Conservation (phyloP, 768 basidiomycete species). For the Kwoniella dejecticola region DNA sequence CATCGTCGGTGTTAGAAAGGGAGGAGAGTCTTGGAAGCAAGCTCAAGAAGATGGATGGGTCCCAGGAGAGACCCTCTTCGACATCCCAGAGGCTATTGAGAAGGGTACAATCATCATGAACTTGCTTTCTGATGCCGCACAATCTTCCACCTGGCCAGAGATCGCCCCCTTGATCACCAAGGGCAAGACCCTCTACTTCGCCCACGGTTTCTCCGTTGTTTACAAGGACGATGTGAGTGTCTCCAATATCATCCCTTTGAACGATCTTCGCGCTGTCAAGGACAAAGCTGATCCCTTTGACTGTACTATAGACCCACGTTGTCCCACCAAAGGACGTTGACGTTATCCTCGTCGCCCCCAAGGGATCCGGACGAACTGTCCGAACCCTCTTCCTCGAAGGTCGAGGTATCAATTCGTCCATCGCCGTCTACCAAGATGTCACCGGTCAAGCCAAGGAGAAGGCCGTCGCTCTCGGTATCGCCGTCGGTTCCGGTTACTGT, state of each 20-base stretch:
- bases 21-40: constrained; percentile 94
- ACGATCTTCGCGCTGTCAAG: background rate
- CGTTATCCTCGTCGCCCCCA: constrained; percentile 98
- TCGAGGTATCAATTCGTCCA: constrained; percentile 71
- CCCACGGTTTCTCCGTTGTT: constrained; percentile 98
- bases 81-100: constrained; percentile 95
- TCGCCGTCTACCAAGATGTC: constrained; percentile 96
- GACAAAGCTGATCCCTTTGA: background rate
- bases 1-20: constrained; percentile 95
- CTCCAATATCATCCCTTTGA: background rate
- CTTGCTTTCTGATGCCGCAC: constrained; percentile 97
- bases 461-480: constrained; percentile 91
- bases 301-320: constrained; percentile 68
- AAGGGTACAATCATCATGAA: constrained; percentile 99
- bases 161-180: constrained; percentile 94
- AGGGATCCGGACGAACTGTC: constrained; percentile 97
- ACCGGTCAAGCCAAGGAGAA: constrained; percentile 97
- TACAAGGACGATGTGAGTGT: constrained; percentile 78
- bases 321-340: constrained; percentile 90
- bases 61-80: constrained; percentile 95
- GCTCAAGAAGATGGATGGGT: constrained; percentile 97
- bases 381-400: constrained; percentile 99
- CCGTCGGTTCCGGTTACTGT: constrained; percentile 92
- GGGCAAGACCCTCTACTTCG: constrained; percentile 99
- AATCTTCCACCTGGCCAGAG: constrained; percentile 89